Evolutionary conservation across 257 asterid genomes (phyloP), one percentile per base, ranked within the genome.

Genomic region (Paulownia fortunei): DNA sequence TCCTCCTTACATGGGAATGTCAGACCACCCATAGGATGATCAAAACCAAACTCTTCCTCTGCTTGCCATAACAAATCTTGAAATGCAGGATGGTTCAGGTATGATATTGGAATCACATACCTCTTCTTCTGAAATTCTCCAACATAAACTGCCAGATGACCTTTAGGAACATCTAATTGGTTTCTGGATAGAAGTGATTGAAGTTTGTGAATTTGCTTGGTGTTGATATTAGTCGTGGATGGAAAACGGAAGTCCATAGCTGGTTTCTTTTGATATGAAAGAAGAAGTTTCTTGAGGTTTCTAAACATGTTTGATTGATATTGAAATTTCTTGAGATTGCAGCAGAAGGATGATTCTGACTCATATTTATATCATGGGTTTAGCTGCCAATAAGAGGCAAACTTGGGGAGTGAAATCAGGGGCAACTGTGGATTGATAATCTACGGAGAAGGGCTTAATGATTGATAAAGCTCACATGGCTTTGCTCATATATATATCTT

Each of bases 131-230:
- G 77, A 44, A 26, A 49, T 82, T 80, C 84, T 34, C 87, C 86
- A n/a, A 80, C 90, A 55, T 84, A 88, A 15, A 86, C 84, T 69
- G 70, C 88, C 10, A 78, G 60, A 66, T 84, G 85, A 2, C 87
- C 87, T 54, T 84, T 84, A 39, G 91, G 87, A 67, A 83, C 86
- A 55, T 64, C 69, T 46, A 74, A 54, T 49, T 49, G 79, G 39
- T 81, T 77, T 67, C 62, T 56, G 49, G 36, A 41, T 8, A 9
- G 73, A 61, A 62, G 42, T 16, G 78, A 68, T 39, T 59, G 70
- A 74, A 61, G 37, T 18, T 42, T 66, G 64, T 58, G 60, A 67
- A 32, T 30, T 44, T 67, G 42, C 55, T 67, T 73, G 65, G 69
- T 64, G 36, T 47, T 56, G 47, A 60, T 37, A 23, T 46, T 10